Evolutionary conservation across 129 eudicot genomes (phyloP), one percentile per base, ranked within the genome.

Genomic region (Flaveria robusta): DNA sequence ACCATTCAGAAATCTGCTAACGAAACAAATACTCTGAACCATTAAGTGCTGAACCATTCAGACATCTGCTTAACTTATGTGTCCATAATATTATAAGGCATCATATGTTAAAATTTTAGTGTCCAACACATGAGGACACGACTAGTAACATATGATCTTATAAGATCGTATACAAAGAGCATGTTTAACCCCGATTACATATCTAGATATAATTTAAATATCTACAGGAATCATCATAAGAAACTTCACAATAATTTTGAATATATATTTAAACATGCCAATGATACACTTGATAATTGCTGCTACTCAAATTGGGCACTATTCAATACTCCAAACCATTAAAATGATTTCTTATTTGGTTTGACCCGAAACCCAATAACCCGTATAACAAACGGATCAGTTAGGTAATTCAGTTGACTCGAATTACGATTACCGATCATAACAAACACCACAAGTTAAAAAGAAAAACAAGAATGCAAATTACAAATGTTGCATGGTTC

Each of bases 401-500:
- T 18, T 55, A 22, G 27, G 14, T 55, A 10, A 9, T 56, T 56
- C 14, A 20, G 58, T 65, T 65, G 39, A 34, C 39, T 7, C 8
- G 39, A 34, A 34, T 34, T 7, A 37, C 45, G 13, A 16, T n/a
- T 10, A 52, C 8, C 10, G 39, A 34, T 10, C 3, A 65, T 64
- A 34, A 24, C 49, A 62, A 54, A 54, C 27, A 72, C 59, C 56
- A 74, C 24, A 54, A 54, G 27, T 54, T 51, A 75, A 60, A 63
- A 6, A 24, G 0, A 34, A 42, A 18, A 14, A 23, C 23, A 54
- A 52, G 68, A 75, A 64, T 14, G 47, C 37, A 11, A 62, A 16
- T 29, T 29, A 73, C 60, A 41, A 73, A 55, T 16, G 23, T 66
- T 74, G 66, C 79, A 72, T 39, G 29, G 58, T 42, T 55, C 29